Percentiles rank a stretch among this genome's conserved stretches.
phyloP scores from a whole-genome alignment of 2,329 filamentous ascomycete species.

The Epichloe hybrida region DNA sequence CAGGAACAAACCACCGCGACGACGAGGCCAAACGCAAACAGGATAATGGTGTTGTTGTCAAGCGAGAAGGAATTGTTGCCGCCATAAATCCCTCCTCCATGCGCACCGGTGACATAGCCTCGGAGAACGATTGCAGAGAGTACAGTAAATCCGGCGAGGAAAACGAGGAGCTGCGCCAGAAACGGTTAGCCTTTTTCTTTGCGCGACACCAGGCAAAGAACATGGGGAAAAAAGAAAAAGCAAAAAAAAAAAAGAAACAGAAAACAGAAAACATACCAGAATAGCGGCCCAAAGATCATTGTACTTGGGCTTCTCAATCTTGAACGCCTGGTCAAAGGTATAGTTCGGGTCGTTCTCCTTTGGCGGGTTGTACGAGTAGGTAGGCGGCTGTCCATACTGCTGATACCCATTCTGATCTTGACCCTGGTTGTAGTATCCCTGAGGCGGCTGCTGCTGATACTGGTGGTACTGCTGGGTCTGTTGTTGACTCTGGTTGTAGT shows the following conservation, averaged over 20 bases:
- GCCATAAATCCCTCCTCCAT: constrained; percentile 62
- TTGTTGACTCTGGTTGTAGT: constrained; percentile 2
- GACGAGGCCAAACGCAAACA: constrained; percentile 67
- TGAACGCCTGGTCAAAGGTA: constrained; percentile 69
- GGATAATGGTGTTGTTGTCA: constrained; percentile 70
- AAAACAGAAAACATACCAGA: constrained; percentile 36
- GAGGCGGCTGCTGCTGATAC: constrained; percentile 8
- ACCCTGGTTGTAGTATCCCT: constrained; percentile 5
- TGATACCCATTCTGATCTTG: constrained; percentile 13
- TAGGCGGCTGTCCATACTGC: constrained; percentile 17
- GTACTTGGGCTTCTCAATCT: constrained; percentile 70
- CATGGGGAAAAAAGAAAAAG: too few relatives aligned
- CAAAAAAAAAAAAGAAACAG: too few relatives aligned
- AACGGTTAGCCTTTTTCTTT: neutral
- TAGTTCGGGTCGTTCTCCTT: constrained; percentile 32
- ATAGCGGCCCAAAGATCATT: constrained; percentile 85
- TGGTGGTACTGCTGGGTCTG: constrained; percentile 1
- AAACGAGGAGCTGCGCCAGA: constrained; percentile 45
- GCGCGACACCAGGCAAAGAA: too few relatives aligned
- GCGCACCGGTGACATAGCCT: constrained; percentile 52
- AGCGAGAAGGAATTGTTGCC: constrained; percentile 51
- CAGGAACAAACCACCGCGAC: constrained; percentile 65
- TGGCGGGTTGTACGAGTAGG: constrained; percentile 23
- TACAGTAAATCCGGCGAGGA: constrained; percentile 59
- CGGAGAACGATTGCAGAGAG: constrained; percentile 65